Evolutionary conservation across 306 rosid species (phyloP).

Genomic region (Macrotyloma uniflorum): DNA sequence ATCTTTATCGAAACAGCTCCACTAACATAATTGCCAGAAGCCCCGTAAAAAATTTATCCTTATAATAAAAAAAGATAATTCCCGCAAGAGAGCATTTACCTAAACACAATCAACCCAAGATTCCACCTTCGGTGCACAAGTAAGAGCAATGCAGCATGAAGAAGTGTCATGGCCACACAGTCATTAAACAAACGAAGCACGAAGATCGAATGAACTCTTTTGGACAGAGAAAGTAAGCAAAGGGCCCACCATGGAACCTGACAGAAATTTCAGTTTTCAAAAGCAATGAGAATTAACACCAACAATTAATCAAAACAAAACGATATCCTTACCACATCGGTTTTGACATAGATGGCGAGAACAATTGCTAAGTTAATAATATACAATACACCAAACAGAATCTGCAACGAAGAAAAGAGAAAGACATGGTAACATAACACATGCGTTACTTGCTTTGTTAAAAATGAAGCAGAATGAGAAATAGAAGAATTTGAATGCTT

Average conservation of each 20-base stretch:
- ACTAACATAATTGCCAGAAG: slow-evolving; percentile 50
- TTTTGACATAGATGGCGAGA: slow-evolving; percentile 69
- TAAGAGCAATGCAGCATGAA: slow-evolving; percentile 74
- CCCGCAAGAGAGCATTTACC: slow-evolving; percentile 50
- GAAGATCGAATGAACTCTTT: slow-evolving; percentile 90
- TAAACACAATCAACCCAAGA: slow-evolving; percentile 86
- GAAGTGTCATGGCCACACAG: slow-evolving; percentile 77
- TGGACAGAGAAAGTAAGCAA: slow-evolving; percentile 81
- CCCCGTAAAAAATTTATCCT: slow-evolving; percentile 32
- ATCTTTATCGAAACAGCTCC: slow-evolving; percentile 94
- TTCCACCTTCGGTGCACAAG: slow-evolving; percentile 77
- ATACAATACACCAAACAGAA: slow-evolving; percentile 81
- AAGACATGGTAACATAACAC: not conserved
- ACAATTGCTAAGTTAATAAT: slow-evolving; percentile 70
- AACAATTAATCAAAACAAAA: not conserved
- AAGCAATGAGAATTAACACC: not conserved
- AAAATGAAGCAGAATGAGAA: not conserved
- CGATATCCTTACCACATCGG: slow-evolving; percentile 63
- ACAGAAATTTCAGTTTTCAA: slow-evolving; percentile 6
- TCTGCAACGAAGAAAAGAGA: slow-evolving; percentile 54
- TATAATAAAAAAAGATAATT: not conserved
- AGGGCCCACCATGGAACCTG: slow-evolving; percentile 95
- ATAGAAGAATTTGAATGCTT: not conserved
- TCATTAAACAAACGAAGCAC: slow-evolving; percentile 92
- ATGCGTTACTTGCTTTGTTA: not conserved